Conservation (phyloP, 208 protist genomes). For the Wallacemonas collosoma region DNA sequence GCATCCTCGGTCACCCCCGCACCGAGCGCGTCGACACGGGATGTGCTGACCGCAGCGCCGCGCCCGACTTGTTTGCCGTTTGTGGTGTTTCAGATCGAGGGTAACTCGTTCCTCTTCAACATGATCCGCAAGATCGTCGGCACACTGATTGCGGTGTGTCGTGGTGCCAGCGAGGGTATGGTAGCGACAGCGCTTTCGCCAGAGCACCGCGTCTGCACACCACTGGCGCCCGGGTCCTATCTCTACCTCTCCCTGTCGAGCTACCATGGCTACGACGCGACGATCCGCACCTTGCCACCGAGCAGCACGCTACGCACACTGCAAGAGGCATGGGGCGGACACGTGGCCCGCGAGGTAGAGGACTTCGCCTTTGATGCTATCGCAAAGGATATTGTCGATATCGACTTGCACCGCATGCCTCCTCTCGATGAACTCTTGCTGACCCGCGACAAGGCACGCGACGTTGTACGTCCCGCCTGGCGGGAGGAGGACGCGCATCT, state of each 20-base stretch:
- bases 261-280: slow-evolving; percentile 70
- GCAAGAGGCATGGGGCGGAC: slow-evolving; percentile 49
- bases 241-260: slow-evolving; percentile 69
- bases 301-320: slow-evolving; percentile 30
- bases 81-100: slow-evolving; percentile 84
- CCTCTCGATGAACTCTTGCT: slow-evolving; percentile 58
- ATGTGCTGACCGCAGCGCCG: neutral
- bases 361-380: slow-evolving; percentile 45
- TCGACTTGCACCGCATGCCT: slow-evolving; percentile 63
- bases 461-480: slow-evolving; percentile 40
- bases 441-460: slow-evolving; percentile 40
- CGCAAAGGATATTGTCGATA: slow-evolving; percentile 57
- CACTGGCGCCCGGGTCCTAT: slow-evolving; percentile 73
- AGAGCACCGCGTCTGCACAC: slow-evolving; percentile 50
- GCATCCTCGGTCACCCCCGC: no score
- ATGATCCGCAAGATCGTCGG: slow-evolving; percentile 91
- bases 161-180: slow-evolving; percentile 51
- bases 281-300: slow-evolving; percentile 15
- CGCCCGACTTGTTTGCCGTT: slow-evolving; percentile 45
- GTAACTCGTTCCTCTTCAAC: slow-evolving; percentile 85
- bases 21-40: neutral
- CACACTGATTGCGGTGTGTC: slow-evolving; percentile 59
- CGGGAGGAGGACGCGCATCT: slow-evolving; percentile 66
- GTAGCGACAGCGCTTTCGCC: slow-evolving; percentile 57
- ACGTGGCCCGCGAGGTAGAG: slow-evolving; percentile 39